phyloP scores from a whole-genome alignment of 1,284 basidiomycete species.

The Sanghuangporus weigelae region DNA sequence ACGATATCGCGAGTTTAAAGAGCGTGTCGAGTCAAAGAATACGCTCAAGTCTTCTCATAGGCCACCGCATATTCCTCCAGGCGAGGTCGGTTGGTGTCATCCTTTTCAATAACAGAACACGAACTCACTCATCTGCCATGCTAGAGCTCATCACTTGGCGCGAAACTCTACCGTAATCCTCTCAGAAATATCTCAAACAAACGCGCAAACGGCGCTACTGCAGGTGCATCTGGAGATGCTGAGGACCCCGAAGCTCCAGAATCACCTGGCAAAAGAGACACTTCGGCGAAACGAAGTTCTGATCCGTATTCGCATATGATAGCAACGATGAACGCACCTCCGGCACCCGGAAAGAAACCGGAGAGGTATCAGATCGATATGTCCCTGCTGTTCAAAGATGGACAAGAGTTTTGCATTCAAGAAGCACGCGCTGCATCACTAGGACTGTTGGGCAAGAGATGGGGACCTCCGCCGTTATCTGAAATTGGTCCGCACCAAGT shows the following conservation, averaged over 20 bases:
- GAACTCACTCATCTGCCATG: not conserved
- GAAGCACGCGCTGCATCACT: slow-evolving; percentile 74
- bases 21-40: slow-evolving; percentile 32
- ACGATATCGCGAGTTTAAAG: slow-evolving; percentile 78
- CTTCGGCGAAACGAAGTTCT: not conserved
- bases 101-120: not conserved
- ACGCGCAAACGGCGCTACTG: slow-evolving; percentile 23
- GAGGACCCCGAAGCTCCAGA: slow-evolving; percentile 23
- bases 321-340: slow-evolving; percentile 62
- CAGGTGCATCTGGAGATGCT: slow-evolving; percentile 23
- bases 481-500: slow-evolving; percentile 27
- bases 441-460: slow-evolving; percentile 76
- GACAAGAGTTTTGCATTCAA: slow-evolving; percentile 65
- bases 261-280: slow-evolving; percentile 23
- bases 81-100: slow-evolving; percentile 7
- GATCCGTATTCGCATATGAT: slow-evolving; percentile 25
- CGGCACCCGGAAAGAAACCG: slow-evolving; percentile 57
- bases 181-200: slow-evolving; percentile 42
- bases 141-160: slow-evolving; percentile 12
- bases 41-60: not conserved
- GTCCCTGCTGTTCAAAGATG: slow-evolving; percentile 60
- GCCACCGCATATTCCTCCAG: not conserved
- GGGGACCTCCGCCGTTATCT: slow-evolving; percentile 59
- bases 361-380: slow-evolving; percentile 67
- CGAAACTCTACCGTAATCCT: slow-evolving; percentile 46